A percentile compares a stretch with the other conserved stretches of the same genome.
These are phyloP conservation scores for Chlamydomonas applanata DNA, from an alignment of 139 green algal species.

Conservation along the genomic window DNA sequence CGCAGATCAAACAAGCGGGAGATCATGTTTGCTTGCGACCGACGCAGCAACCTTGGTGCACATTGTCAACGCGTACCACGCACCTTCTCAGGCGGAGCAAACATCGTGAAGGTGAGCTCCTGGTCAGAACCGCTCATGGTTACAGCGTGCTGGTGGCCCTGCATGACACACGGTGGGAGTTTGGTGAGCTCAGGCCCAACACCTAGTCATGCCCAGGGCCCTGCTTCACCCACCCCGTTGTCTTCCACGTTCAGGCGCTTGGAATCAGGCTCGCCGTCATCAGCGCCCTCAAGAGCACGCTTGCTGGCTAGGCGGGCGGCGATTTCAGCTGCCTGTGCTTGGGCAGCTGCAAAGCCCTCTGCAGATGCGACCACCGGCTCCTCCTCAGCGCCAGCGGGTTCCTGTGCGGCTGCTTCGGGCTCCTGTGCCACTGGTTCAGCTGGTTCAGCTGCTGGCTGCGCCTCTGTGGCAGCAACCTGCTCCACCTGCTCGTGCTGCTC, in stretches of 20 bases:
- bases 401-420: no score
- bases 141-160: slow-evolving; percentile 18
- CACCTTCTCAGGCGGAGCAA: slow-evolving; percentile 11
- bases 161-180: neutral
- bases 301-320: neutral
- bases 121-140: neutral
- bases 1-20: neutral
- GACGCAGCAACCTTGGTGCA: no score
- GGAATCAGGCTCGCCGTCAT: slow-evolving; percentile 18
- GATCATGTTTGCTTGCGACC: neutral
- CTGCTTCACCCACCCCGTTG: neutral
- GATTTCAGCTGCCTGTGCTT: neutral
- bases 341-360: neutral
- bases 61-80: no score
- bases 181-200: slow-evolving; percentile 8
- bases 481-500: no score
- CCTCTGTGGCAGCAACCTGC: no score
- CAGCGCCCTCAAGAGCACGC: neutral
- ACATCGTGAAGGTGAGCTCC: neutral
- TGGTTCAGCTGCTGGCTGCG: no score
- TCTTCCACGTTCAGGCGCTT: slow-evolving; percentile 2
- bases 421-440: no score
- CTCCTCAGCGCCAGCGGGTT: no score
- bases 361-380: no score
- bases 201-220: neutral